Evolutionary conservation across 2,329 filamentous ascomycete genomes (phyloP), one percentile per base, ranked within the genome.

Genomic region (Purpureocillium lavendulum): DNA sequence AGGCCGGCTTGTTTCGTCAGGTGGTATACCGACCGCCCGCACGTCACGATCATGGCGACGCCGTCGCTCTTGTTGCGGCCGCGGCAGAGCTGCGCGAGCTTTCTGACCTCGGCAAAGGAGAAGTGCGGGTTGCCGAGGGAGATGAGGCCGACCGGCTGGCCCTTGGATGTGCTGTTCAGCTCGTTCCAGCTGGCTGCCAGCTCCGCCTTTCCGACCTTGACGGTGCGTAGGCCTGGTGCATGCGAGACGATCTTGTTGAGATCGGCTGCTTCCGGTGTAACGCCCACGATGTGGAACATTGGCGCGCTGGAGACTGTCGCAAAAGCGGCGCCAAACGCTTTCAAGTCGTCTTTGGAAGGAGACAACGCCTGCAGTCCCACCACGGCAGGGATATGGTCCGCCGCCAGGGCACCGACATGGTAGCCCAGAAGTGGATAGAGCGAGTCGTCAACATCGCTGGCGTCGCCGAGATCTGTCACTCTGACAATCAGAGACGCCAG

Each of bases 51-150:
- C 12, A 53, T 18, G 2, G 35, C 30, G 1, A 52, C 43, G 10
- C 18, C 16, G 0, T 32, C 8, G 4, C 26, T 13, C 41, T 59
- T 66, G 0, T 7, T 48, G 4, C 49, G 49, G 1, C 50, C 49
- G 3, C 35, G 16, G 26, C 56, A 60, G 7, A 67, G 49, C 0
- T 30, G n/a, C 0, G 53, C 47, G 3, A 68, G 55, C 4, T 43
- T 47, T 4, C 37, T 38, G 7, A 67, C 53, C 40, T 70, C 65
- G 4, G 50, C 47, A 0, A 60, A 40, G 0, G 65, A 62, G 40
- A 68, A 67, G 39, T 69, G 66, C 2, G 67, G 67, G 32, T 67
- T 70, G 2, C 66, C 66, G 0, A 70, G 50, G 1, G 65, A 69
- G 0, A 69, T 36, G 1, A 71, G 45, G 12, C 57, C 55, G 2